Percentiles rank a stretch among this genome's conserved stretches.
Evolutionary conservation across 768 basidiomycete species (phyloP).

Genomic region (Phaeotremella skinneri): DNA sequence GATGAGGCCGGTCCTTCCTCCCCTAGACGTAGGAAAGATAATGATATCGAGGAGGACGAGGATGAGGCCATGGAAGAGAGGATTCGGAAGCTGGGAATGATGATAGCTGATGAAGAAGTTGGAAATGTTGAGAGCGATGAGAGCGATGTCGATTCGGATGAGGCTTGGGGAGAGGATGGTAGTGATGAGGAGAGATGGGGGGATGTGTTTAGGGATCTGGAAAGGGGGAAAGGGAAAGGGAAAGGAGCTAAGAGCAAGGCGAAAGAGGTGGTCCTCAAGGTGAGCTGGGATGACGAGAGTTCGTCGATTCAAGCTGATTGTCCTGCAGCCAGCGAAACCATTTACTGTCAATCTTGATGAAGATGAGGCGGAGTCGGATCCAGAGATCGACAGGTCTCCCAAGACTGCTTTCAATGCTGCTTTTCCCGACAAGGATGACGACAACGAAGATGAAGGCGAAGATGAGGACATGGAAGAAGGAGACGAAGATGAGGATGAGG

Average conservation of each 20-base stretch:
- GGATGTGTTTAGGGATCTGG: conserved; percentile 46
- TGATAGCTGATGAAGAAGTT: conserved; percentile 46
- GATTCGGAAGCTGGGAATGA: conserved; percentile 49
- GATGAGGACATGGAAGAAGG: conserved; percentile 22
- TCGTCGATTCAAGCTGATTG: conserved; percentile 8
- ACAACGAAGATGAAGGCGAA: conserved; percentile 9
- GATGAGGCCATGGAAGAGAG: conserved; percentile 50
- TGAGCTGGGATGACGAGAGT: conserved; percentile 17
- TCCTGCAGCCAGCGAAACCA: conserved; percentile 37
- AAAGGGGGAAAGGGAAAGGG: conserved; percentile 33
- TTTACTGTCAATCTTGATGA: conserved; percentile 54
- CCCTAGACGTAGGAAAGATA: conserved; percentile 6
- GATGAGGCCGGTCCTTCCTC: conserved; percentile 30
- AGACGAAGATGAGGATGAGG: conserved; percentile 53
- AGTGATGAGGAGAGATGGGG: conserved; percentile 52
- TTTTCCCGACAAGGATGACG: conserved; percentile 18
- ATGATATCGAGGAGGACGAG: conserved; percentile 50
- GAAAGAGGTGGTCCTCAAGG: conserved; percentile 42
- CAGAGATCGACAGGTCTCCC: conserved; percentile 50
- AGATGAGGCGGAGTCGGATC: conserved; percentile 57
- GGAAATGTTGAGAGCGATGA: conserved; percentile 46
- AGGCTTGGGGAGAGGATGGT: conserved; percentile 52
- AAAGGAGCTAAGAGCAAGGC: conserved; percentile 28
- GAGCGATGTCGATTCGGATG: conserved; percentile 51
- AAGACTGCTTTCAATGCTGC: neutral